These are phyloP conservation scores for Salix arbutifolia DNA, from an alignment of 345 rosid species.

Conservation along the genomic window DNA sequence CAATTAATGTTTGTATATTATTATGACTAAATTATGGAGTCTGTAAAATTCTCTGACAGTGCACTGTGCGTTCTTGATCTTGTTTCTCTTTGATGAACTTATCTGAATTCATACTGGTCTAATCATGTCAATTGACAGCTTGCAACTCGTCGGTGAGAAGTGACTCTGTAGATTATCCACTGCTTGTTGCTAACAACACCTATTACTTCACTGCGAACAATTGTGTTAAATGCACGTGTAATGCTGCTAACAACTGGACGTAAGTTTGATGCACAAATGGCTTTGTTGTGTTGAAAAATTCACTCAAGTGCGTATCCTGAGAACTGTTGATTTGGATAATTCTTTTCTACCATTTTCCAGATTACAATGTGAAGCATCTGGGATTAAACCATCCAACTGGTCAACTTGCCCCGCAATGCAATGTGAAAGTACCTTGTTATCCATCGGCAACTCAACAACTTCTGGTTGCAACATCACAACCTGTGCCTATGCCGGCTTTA, in stretches of 20 bases:
- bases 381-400: constrained; percentile 28
- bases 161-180: constrained; percentile 42
- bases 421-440: constrained; percentile 32
- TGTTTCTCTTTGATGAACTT: neutral
- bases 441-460: constrained; percentile 39
- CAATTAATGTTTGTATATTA: neutral
- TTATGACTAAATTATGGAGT: neutral
- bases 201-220: constrained; percentile 53
- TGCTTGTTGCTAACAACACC: constrained; percentile 50
- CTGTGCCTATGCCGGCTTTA: constrained; percentile 70
- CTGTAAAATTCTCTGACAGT: neutral
- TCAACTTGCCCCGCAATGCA: constrained; percentile 47
- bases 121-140: constrained; percentile 36
- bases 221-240: constrained; percentile 64
- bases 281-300: neutral
- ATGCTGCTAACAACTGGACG: constrained; percentile 59
- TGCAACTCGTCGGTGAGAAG: constrained; percentile 52
- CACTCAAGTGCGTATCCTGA: neutral
- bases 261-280: constrained; percentile 27
- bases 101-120: neutral
- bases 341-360: constrained; percentile 35
- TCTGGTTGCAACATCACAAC: constrained; percentile 38
- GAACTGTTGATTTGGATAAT: neutral
- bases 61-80: neutral
- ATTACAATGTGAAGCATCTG: constrained; percentile 58